These are phyloP conservation scores for Triticum turgidum DNA, from an alignment of 176 grass and related monocot genomes.

Conservation along the genomic window DNA sequence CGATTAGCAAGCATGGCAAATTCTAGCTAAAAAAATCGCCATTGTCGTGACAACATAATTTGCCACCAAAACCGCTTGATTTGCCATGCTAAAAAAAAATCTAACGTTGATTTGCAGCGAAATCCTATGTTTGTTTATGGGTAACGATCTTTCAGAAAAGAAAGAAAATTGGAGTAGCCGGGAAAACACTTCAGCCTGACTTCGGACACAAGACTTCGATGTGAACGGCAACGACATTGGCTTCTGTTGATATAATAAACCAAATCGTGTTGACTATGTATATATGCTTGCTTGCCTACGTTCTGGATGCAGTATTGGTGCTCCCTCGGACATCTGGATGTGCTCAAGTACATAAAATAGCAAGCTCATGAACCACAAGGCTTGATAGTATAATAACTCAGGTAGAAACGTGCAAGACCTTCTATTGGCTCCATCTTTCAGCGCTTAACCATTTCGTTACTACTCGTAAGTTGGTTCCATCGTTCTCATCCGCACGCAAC, in stretches of 20 bases:
- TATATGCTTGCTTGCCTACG: not conserved
- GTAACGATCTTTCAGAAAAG: too few species aligned
- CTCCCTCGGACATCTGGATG: slow-evolving; percentile 30
- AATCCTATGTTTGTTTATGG: too few species aligned
- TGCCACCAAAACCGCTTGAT: too few species aligned
- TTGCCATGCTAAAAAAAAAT: too few species aligned
- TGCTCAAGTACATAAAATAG: slow-evolving; percentile 13
- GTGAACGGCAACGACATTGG: not conserved
- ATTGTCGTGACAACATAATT: too few species aligned
- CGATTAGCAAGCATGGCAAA: too few species aligned
- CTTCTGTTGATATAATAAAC: not conserved
- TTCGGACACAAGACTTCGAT: slow-evolving; percentile 21
- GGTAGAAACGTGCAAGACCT: slow-evolving; percentile 18
- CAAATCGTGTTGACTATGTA: not conserved
- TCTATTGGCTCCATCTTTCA: slow-evolving; percentile 14
- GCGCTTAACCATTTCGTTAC: too few species aligned
- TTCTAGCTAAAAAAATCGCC: too few species aligned
- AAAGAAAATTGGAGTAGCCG: not conserved
- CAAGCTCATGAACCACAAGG: slow-evolving; percentile 24
- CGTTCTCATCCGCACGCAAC: too few species aligned
- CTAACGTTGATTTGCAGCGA: too few species aligned
- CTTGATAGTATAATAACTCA: slow-evolving; percentile 12
- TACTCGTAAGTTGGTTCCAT: too few species aligned
- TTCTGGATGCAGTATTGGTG: not conserved
- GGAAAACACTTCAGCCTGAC: too few species aligned